phyloP scores from a whole-genome alignment of 2,329 filamentous ascomycete species.

The Capronia epimyces region DNA sequence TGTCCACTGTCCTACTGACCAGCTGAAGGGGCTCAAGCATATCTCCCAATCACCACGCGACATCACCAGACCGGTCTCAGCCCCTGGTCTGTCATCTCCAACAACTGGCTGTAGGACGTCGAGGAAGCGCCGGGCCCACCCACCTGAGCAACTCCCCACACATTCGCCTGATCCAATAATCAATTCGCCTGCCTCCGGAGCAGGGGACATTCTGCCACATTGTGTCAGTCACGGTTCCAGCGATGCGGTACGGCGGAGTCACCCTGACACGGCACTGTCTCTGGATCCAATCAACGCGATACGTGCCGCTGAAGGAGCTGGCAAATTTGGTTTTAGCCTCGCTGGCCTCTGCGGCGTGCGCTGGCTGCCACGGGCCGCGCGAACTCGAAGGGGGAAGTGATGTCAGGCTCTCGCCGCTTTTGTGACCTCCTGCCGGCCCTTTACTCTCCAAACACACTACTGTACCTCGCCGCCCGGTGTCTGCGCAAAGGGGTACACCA shows the following conservation, averaged over 20 bases:
- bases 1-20: no score
- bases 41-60: neutral
- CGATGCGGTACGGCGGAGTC: slow-evolving; percentile 21
- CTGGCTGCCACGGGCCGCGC: slow-evolving; percentile 8
- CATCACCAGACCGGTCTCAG: slow-evolving; percentile 6
- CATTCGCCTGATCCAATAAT: slow-evolving; percentile 1
- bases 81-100: neutral
- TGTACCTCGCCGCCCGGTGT: neutral
- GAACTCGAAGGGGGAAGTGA: neutral
- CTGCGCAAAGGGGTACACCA: slow-evolving; percentile 2
- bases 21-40: no score
- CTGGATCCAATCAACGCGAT: neutral
- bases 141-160: neutral
- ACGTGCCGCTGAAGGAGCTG: neutral
- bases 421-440: no score
- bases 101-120: slow-evolving; percentile 19
- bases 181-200: neutral
- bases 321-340: slow-evolving; percentile 2
- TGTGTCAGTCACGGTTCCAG: slow-evolving; percentile 12
- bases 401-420: slow-evolving; percentile 7
- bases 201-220: neutral
- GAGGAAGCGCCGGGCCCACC: slow-evolving; percentile 21
- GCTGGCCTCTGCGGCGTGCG: slow-evolving; percentile 11
- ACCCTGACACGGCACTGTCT: neutral
- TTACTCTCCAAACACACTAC: no score